Evolutionary conservation across 169 alveolate genomes (phyloP).

Genomic region (Prorocentrum cordatum): DNA sequence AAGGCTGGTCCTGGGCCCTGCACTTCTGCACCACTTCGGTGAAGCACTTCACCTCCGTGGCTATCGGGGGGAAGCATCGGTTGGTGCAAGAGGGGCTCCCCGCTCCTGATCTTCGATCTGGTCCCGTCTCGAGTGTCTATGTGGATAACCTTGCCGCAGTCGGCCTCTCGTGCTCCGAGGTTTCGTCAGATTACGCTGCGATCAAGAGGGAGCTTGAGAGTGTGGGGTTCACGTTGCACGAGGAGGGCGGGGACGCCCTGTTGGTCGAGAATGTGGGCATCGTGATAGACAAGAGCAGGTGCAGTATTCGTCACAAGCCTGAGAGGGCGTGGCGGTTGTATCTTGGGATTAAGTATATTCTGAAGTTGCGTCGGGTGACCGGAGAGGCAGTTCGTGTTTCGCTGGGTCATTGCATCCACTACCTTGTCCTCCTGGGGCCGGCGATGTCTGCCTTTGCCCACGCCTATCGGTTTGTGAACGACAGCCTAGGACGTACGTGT

Average conservation of each 20-base stretch:
- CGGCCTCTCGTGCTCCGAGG: neutral
- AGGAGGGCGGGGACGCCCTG: neutral
- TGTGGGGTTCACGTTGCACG: neutral
- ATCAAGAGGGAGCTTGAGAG: neutral
- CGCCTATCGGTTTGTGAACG: too few relatives aligned
- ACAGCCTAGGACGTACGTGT: too few relatives aligned
- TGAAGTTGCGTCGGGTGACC: too few relatives aligned
- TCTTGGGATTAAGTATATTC: too few relatives aligned
- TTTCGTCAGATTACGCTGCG: neutral
- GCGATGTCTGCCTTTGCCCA: too few relatives aligned
- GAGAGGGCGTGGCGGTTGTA: too few relatives aligned
- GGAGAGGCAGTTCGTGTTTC: too few relatives aligned
- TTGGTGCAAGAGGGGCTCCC: conserved; percentile 4
- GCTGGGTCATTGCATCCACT: too few relatives aligned
- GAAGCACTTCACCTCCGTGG: neutral
- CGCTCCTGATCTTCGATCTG: neutral
- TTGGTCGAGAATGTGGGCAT: neutral
- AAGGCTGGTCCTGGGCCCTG: conserved; percentile 13
- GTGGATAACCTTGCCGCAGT: neutral
- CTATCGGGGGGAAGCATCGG: neutral
- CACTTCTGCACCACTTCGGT: neutral
- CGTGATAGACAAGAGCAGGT: neutral
- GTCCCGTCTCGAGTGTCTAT: too few relatives aligned
- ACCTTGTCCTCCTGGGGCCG: too few relatives aligned
- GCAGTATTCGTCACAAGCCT: too few relatives aligned